Base-by-base conservation (phyloP, 306 rosid genomes). In the Glycyrrhiza uralensis region DNA sequence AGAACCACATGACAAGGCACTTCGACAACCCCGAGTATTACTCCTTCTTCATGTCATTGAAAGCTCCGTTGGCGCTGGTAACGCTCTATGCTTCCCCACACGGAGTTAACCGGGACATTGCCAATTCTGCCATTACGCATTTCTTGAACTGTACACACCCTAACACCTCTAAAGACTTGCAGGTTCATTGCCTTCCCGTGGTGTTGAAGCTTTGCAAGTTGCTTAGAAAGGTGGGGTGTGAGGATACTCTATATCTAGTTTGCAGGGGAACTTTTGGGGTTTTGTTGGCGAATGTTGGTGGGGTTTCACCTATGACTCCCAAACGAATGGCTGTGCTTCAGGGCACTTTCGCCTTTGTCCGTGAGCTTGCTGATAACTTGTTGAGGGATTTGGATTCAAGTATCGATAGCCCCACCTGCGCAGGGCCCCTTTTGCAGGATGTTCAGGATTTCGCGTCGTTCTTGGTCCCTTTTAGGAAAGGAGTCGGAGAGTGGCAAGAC, bases 171-270 rank as follows among this genome's bases (percentile, higher is more conserved):
- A 80, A 72, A 33, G 1, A 20, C 5, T 72, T 67, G 42, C 81
- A 80, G 56, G 29, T 38, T 76, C 67, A 51, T 65, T 85, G 89
- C 10, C 80, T 80, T 14, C 77, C 68, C 1, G 73, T 79, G 38
- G 79, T 79, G n/a, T 76, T 90, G 50, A 88, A 90, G 83, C 82
- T 92, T 33, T 90, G 96, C 76, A 85, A 73, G 44, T 70, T 83
- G 79, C 89, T 92, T 58, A 85, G 87, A 63, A 54, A 76, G 32
- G 67, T 76, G 11, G 85, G 75, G 23, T 17, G 26, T 41, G 74
- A 84, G 33, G 94, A 89, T 11, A 65, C 66, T 80, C 33, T 92
- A 71, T 92, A 87, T 69, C 2, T 83, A 4, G 47, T 57, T 17
- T 87, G 94, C 64, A 83, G 97, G 15, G 63, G 71, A 64, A 61